Conservation (phyloP, 345 rosid species). For the Toxicodendron radicans region DNA sequence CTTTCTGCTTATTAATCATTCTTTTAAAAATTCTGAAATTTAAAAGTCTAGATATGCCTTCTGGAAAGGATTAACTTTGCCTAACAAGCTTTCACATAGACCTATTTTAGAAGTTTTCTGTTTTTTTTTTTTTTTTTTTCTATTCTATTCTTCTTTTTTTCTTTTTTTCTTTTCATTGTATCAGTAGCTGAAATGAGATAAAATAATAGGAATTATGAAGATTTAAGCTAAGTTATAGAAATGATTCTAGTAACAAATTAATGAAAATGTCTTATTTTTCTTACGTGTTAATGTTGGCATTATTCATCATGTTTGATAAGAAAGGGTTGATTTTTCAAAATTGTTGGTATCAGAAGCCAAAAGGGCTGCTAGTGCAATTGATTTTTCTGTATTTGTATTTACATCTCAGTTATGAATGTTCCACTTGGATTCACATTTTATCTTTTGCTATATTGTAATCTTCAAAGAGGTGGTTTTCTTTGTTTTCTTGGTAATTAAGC, state of each 20-base stretch:
- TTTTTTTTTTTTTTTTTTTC: background rate
- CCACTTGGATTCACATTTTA: background rate
- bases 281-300: background rate
- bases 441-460: constrained; percentile 1
- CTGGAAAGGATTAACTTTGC: constrained; percentile 8
- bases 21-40: background rate
- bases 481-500: constrained; percentile 8
- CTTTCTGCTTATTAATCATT: background rate
- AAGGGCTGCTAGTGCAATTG: background rate
- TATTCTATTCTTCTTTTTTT: too few relatives aligned
- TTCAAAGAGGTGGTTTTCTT: background rate
- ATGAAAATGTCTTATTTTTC: background rate
- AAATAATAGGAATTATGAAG: background rate
- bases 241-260: background rate
- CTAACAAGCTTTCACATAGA: background rate
- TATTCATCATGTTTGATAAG: background rate
- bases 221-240: background rate
- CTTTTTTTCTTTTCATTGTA: background rate
- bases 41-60: background rate
- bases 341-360: constrained; percentile 3
- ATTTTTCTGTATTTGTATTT: background rate
- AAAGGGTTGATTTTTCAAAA: background rate
- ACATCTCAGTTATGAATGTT: background rate
- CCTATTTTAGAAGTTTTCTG: too few relatives aligned
- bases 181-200: background rate